Percentiles rank a stretch among this genome's conserved stretches.
Conservation (phyloP, 139 green algal species). For the Pedinophyceae sp. region DNA sequence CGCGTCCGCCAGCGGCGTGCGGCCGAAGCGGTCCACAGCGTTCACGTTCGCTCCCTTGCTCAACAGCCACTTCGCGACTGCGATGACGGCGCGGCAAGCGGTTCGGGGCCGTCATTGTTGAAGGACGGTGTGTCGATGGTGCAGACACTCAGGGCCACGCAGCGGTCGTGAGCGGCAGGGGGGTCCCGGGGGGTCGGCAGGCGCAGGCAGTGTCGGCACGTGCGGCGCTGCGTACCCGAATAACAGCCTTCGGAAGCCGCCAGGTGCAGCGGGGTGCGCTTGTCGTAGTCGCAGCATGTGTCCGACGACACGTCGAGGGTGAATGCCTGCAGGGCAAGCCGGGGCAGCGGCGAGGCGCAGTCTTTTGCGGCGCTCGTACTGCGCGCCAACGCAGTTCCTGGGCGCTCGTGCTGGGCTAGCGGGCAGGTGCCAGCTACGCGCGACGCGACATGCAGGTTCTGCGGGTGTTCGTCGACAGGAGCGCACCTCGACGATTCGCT, state of each 20-base stretch:
- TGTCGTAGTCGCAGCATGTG: slow-evolving; percentile 70
- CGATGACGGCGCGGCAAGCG: slow-evolving; percentile 28
- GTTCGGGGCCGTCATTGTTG: slow-evolving; percentile 67
- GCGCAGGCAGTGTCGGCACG: too few relatives aligned
- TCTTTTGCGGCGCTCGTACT: too few relatives aligned
- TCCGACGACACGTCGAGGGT: slow-evolving; percentile 38
- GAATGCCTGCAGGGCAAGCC: too few relatives aligned
- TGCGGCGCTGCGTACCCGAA: too few relatives aligned
- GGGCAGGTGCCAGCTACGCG: background rate
- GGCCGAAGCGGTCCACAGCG: slow-evolving; percentile 51
- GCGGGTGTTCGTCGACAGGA: slow-evolving; percentile 30
- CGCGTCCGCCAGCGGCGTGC: slow-evolving; percentile 42
- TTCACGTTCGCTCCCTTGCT: slow-evolving; percentile 44
- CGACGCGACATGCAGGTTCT: background rate
- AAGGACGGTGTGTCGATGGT: slow-evolving; percentile 51
- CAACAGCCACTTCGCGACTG: slow-evolving; percentile 68
- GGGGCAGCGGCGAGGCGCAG: background rate
- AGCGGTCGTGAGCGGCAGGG: too few relatives aligned
- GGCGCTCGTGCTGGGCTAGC: background rate
- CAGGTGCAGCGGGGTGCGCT: slow-evolving; percentile 48
- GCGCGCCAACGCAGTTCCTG: background rate
- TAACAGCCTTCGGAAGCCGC: too few relatives aligned
- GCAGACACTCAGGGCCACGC: too few relatives aligned
- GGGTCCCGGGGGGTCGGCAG: too few relatives aligned
- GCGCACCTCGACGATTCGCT: slow-evolving; percentile 50